Evolutionary conservation across 139 green algal genomes (phyloP).

Genomic region (Volvox africanus): DNA sequence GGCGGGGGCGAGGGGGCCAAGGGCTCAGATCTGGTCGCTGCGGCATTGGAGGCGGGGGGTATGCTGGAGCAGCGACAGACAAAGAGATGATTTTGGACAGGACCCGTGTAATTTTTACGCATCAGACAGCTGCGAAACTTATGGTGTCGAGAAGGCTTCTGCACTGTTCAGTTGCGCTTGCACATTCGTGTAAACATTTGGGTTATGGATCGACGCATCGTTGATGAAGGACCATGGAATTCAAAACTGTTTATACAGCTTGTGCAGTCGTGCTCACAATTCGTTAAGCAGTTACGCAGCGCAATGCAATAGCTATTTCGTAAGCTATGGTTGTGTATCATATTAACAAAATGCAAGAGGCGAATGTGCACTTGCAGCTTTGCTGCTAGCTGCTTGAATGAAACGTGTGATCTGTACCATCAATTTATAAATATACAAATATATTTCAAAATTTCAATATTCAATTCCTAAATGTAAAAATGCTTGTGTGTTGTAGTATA

Average conservation of each 20-base stretch:
- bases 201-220: background rate
- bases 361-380: no score
- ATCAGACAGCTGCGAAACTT: background rate
- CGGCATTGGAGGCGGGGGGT: background rate
- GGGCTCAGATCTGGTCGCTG: background rate
- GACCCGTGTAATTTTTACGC: no score
- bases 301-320: no score
- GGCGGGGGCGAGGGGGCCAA: background rate
- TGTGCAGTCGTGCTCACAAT: constrained; percentile 56
- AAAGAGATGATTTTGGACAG: background rate
- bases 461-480: no score
- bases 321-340: no score
- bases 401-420: no score
- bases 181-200: background rate
- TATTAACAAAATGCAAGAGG: no score
- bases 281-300: no score
- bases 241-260: constrained; percentile 38
- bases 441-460: no score
- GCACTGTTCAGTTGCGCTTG: background rate
- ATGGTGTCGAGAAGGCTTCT: background rate
- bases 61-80: background rate
- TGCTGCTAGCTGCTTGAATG: no score
- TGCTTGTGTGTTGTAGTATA: no score
- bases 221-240: background rate
- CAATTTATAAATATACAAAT: no score